Conservation (phyloP, 2,329 filamentous ascomycete species). For the Diaporthe sp. region DNA sequence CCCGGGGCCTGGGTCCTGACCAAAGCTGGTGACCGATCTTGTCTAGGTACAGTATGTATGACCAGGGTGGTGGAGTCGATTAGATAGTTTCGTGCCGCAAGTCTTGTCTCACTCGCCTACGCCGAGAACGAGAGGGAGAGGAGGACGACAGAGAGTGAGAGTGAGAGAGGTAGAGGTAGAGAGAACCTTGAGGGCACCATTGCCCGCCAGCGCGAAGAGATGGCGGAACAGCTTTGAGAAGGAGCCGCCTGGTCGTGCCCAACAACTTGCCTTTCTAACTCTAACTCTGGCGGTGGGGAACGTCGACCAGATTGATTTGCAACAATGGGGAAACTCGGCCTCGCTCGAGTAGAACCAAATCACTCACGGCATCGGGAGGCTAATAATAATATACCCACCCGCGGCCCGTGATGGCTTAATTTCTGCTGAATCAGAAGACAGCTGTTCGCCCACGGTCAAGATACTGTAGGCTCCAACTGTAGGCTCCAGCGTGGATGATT, state of each 20-base stretch:
- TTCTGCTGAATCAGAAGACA: background rate
- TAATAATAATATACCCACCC: slow-evolving; percentile 22
- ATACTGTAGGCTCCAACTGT: background rate
- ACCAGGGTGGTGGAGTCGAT: slow-evolving; percentile 2
- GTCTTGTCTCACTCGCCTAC: slow-evolving; percentile 23
- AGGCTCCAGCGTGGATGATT: background rate
- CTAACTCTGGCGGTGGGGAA: background rate
- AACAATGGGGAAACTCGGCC: slow-evolving; percentile 29
- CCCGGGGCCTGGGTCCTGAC: slow-evolving; percentile 11
- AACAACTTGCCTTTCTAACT: background rate
- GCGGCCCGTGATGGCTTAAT: background rate
- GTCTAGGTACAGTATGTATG: slow-evolving; percentile 10
- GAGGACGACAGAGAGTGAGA: background rate
- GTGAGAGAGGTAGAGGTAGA: background rate
- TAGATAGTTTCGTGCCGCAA: background rate
- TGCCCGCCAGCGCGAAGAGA: background rate
- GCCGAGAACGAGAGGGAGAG: slow-evolving; percentile 6
- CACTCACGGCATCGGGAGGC: background rate
- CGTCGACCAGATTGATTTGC: slow-evolving; percentile 9
- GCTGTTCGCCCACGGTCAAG: background rate
- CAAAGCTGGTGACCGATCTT: slow-evolving; percentile 20
- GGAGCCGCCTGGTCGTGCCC: background rate
- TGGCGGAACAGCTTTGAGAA: background rate
- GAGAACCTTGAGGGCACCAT: background rate
- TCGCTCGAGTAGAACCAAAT: slow-evolving; percentile 11